A percentile compares a stretch with the other conserved stretches of the same genome.
Conservation (phyloP, 140 eudicot genomes). For the Flaveria floridana region DNA sequence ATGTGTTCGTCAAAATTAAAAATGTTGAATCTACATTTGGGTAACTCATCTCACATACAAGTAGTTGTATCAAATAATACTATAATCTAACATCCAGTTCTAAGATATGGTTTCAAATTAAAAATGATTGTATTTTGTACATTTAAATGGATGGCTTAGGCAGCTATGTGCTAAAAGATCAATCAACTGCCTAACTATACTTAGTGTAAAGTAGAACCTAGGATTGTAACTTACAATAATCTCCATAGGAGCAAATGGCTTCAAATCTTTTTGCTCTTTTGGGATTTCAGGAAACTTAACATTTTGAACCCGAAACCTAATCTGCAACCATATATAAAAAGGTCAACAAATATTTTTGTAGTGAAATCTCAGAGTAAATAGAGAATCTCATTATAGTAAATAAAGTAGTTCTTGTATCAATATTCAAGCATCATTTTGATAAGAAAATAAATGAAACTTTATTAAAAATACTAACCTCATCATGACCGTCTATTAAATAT, state of each 20-base stretch:
- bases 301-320: slow-evolving; percentile 65
- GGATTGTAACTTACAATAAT: slow-evolving; percentile 53
- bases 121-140: not conserved
- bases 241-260: slow-evolving; percentile 89
- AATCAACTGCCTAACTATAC: not conserved
- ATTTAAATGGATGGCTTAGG: not conserved
- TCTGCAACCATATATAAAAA: slow-evolving; percentile 40
- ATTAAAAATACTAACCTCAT: slow-evolving; percentile 50
- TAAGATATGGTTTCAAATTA: not conserved
- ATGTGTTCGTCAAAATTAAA: not conserved
- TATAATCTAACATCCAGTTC: not conserved
- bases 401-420: not conserved
- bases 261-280: slow-evolving; percentile 42
- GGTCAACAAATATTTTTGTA: not conserved
- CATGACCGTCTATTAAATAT: slow-evolving; percentile 51
- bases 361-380: not conserved
- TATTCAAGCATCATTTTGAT: not conserved
- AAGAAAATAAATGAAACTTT: not conserved
- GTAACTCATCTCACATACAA: not conserved
- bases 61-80: not conserved
- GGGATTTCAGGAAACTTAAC: slow-evolving; percentile 69
- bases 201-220: not conserved
- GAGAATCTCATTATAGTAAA: not conserved
- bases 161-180: not conserved
- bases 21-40: not conserved